Conservation (phyloP, 495 filamentous ascomycete species). For the Aspergillus nidulans region DNA sequence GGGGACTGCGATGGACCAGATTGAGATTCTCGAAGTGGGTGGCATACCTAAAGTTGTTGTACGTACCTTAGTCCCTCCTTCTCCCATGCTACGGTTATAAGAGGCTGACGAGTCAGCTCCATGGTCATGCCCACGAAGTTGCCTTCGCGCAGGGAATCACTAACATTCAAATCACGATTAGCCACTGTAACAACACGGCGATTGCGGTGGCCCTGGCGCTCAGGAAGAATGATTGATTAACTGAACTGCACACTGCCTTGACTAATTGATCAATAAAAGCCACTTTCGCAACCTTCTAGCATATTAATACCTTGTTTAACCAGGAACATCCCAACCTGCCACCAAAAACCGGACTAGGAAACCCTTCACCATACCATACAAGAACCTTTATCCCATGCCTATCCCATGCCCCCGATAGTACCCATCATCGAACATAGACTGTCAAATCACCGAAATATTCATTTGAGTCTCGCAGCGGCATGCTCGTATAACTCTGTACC, state of each 20-base stretch:
- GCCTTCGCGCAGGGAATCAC: conserved; percentile 13
- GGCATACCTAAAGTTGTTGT: conserved; percentile 17
- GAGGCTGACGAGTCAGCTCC: conserved; percentile 11
- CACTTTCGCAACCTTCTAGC: neutral
- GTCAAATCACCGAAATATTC: conserved; percentile 25
- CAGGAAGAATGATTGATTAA: neutral
- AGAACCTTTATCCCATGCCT: neutral
- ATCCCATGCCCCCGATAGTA: neutral
- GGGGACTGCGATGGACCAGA: conserved; percentile 84
- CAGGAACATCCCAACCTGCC: neutral
- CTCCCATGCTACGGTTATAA: too few species aligned
- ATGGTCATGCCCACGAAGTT: conserved; percentile 14
- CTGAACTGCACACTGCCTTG: too few species aligned
- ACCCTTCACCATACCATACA: neutral
- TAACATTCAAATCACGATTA: conserved; percentile 19
- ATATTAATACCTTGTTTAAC: neutral
- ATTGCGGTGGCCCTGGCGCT: conserved; percentile 19
- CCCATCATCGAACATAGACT: conserved; percentile 17
- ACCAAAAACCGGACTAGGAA: neutral
- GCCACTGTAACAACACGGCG: conserved; percentile 14
- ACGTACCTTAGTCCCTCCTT: conserved; percentile 2
- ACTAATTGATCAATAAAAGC: too few species aligned
- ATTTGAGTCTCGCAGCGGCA: conserved; percentile 14
- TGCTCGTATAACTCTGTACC: conserved; percentile 19
- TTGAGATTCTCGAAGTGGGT: conserved; percentile 73